Percentiles rank a stretch among this genome's conserved stretches.
Conservation (phyloP, 2,329 filamentous ascomycete genomes). For the Colletotrichum aenigma region DNA sequence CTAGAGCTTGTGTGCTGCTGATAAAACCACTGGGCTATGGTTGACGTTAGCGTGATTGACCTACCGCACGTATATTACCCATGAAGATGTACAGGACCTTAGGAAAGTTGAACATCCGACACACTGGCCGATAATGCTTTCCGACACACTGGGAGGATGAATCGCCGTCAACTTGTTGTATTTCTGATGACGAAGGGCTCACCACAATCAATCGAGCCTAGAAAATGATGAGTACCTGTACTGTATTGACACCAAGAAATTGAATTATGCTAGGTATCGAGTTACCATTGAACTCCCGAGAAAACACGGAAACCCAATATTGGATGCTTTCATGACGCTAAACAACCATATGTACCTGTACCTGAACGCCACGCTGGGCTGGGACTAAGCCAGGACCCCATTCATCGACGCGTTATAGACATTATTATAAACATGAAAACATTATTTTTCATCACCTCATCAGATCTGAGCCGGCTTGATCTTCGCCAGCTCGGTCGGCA, state of each 20-base stretch:
- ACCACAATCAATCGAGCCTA: not conserved
- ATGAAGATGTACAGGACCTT: not conserved
- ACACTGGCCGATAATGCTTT: too few species aligned
- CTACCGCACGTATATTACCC: not conserved
- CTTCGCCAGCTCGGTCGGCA: constrained; percentile 10
- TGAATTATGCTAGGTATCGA: not conserved
- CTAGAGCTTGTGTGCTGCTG: not conserved
- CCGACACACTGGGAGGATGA: not conserved
- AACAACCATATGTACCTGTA: not conserved
- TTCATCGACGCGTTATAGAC: constrained; percentile 6
- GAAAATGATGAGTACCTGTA: too few species aligned
- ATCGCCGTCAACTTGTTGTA: not conserved
- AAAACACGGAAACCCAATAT: not conserved
- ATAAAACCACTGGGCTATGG: not conserved
- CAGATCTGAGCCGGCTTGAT: constrained; percentile 12
- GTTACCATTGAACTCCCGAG: not conserved
- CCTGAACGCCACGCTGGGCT: not conserved
- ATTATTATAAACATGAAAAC: not conserved
- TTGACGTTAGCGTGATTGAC: not conserved
- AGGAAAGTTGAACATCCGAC: not conserved
- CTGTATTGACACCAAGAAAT: too few species aligned
- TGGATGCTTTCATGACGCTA: not conserved
- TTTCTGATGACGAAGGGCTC: not conserved
- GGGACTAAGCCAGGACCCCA: not conserved
- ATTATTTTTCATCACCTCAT: not conserved